phyloP scores from a whole-genome alignment of 345 rosid genomes.

The Syzygium oleosum region DNA sequence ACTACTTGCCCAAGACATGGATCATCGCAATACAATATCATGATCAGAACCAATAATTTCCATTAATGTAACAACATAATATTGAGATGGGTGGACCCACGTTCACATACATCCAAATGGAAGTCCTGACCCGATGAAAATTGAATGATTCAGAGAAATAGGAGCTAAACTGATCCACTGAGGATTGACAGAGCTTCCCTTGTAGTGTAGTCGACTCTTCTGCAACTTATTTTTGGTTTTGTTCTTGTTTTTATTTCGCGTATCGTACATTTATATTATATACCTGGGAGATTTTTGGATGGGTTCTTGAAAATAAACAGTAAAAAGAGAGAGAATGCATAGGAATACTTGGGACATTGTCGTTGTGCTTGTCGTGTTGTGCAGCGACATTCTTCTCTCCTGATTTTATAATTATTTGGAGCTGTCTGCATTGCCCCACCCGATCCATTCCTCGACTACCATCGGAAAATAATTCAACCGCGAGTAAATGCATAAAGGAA shows the following conservation, averaged over 20 bases:
- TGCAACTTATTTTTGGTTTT: constrained; percentile 4
- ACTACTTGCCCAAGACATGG: background rate
- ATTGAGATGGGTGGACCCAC: constrained; percentile 17
- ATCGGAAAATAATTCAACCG: background rate
- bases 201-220: background rate
- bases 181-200: constrained; percentile 21
- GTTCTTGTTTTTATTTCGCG: background rate
- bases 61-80: background rate
- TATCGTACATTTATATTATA: background rate
- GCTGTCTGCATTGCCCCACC: background rate
- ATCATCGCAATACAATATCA: background rate
- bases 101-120: background rate
- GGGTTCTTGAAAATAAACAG: constrained; percentile 11
- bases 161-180: background rate
- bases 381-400: constrained; percentile 43
- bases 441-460: background rate
- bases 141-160: constrained; percentile 31
- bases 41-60: background rate
- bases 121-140: background rate
- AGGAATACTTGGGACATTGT: constrained; percentile 38
- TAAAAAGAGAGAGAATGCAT: background rate
- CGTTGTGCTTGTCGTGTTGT: constrained; percentile 43
- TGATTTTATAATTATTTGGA: background rate
- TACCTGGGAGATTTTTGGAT: constrained; percentile 28
- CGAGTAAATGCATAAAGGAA: background rate